These are phyloP conservation scores for Bisporella sp. DNA, from an alignment of 2,329 filamentous ascomycete genomes.

Conservation along the genomic window DNA sequence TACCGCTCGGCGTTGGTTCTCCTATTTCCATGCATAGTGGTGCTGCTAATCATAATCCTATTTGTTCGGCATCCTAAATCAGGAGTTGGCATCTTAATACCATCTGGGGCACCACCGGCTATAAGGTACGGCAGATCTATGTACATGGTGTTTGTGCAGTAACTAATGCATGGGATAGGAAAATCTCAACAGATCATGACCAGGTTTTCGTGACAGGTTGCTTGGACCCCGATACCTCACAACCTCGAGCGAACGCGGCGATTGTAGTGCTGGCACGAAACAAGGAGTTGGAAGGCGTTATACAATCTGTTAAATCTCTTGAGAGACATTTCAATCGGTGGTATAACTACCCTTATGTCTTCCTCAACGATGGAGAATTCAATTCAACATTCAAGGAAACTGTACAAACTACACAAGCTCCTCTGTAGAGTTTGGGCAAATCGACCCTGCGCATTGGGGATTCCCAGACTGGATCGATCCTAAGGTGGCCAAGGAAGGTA, in stretches of 20 bases:
- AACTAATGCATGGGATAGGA: slow-evolving; percentile 42
- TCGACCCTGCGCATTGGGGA: slow-evolving; percentile 87
- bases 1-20: slow-evolving; percentile 89
- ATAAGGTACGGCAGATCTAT: slow-evolving; percentile 59
- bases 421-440: slow-evolving; percentile 87
- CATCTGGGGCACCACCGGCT: slow-evolving; percentile 77
- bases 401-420: slow-evolving; percentile 83
- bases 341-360: slow-evolving; percentile 98
- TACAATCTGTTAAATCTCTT: slow-evolving; percentile 95
- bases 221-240: slow-evolving; percentile 68
- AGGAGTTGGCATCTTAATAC: slow-evolving; percentile 76
- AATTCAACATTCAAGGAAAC: slow-evolving; percentile 88
- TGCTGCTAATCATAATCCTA: slow-evolving; percentile 83
- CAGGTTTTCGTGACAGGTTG: slow-evolving; percentile 94
- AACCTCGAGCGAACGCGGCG: slow-evolving; percentile 83
- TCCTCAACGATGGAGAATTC: slow-evolving; percentile 96
- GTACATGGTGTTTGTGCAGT: no score
- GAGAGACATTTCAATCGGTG: slow-evolving; percentile 98
- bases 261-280: slow-evolving; percentile 95
- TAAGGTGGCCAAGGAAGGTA: slow-evolving; percentile 90
- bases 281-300: slow-evolving; percentile 90
- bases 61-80: slow-evolving; percentile 84
- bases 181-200: slow-evolving; percentile 95
- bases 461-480: slow-evolving; percentile 94
- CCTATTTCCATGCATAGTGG: slow-evolving; percentile 84